A percentile compares a stretch with the other conserved stretches of the same genome.
These are phyloP conservation scores for Achaetomiella virescens DNA, from an alignment of 495 filamentous ascomycete genomes.

Conservation along the genomic window DNA sequence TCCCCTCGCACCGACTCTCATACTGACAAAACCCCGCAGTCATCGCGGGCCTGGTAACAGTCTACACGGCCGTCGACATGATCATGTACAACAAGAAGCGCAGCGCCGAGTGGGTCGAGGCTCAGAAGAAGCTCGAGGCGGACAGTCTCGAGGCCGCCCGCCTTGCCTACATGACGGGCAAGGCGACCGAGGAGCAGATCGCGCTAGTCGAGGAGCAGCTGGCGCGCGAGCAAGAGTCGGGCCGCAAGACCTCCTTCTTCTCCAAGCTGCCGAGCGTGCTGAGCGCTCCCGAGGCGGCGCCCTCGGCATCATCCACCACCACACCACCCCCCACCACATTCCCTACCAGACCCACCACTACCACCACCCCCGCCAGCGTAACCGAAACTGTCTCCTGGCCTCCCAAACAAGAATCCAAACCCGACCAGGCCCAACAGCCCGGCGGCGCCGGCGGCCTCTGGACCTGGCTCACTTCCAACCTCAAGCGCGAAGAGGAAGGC, in stretches of 20 bases:
- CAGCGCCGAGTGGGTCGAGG: constrained; percentile 57
- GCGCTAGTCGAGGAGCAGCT: constrained; percentile 41
- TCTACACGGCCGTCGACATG: constrained; percentile 81
- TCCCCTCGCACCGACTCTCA: neutral
- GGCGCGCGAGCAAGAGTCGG: constrained; percentile 26
- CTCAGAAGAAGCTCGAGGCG: constrained; percentile 53
- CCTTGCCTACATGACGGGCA: constrained; percentile 54
- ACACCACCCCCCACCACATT: neutral
- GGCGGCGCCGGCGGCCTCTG: constrained; percentile 17
- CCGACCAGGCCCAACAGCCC: neutral
- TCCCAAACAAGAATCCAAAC: neutral
- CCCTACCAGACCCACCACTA: neutral
- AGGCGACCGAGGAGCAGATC: constrained; percentile 54
- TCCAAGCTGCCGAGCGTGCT: constrained; percentile 32
- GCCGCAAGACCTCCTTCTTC: constrained; percentile 25
- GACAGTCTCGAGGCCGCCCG: constrained; percentile 48
- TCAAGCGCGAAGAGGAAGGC: constrained; percentile 58
- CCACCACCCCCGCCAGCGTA: neutral
- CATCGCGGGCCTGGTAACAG: constrained; percentile 63
- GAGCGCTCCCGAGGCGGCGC: constrained; percentile 14
- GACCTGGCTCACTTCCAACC: constrained; percentile 37
- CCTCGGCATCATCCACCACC: neutral
- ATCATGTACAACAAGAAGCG: constrained; percentile 74
- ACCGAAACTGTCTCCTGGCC: constrained; percentile 15
- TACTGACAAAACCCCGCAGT: no score